A percentile compares a stretch with the other conserved stretches of the same genome.
Evolutionary conservation across 176 grass and related monocot species (phyloP).

Genomic region (Oryza longistaminata): DNA sequence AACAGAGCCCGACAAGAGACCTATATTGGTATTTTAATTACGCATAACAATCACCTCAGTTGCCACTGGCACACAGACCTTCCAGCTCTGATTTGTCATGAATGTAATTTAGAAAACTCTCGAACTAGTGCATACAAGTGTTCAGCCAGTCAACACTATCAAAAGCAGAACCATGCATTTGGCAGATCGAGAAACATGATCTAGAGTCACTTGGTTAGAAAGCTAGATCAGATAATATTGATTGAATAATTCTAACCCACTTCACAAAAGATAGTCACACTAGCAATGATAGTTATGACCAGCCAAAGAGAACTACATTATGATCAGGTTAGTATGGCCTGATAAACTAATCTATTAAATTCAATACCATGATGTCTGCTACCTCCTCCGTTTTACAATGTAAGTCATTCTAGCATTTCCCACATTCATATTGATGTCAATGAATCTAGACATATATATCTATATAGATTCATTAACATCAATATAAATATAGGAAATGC

Average conservation of each 20-base stretch:
- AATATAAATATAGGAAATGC: too few species aligned
- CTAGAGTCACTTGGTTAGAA: neutral
- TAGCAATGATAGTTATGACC: neutral
- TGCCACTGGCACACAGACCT: neutral
- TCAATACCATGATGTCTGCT: neutral
- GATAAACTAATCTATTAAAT: neutral
- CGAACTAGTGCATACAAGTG: neutral
- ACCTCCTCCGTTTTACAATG: neutral
- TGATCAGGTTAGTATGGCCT: neutral
- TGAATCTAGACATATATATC: too few species aligned
- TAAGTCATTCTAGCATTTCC: too few species aligned
- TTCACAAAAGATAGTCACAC: neutral
- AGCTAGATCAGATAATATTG: neutral
- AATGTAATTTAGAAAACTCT: neutral
- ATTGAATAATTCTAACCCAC: neutral
- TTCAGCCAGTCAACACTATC: neutral
- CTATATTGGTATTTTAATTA: neutral
- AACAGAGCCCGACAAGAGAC: neutral
- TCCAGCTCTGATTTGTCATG: neutral
- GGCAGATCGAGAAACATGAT: neutral
- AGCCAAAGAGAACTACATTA: constrained; percentile 13
- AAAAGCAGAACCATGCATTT: neutral
- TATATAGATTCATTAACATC: too few species aligned
- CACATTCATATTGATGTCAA: too few species aligned
- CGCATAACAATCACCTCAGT: neutral